Percentiles rank a stretch among this genome's conserved stretches.
Conservation (phyloP, 371 early-diverging fungal genomes). For the Mortierella sp. region DNA sequence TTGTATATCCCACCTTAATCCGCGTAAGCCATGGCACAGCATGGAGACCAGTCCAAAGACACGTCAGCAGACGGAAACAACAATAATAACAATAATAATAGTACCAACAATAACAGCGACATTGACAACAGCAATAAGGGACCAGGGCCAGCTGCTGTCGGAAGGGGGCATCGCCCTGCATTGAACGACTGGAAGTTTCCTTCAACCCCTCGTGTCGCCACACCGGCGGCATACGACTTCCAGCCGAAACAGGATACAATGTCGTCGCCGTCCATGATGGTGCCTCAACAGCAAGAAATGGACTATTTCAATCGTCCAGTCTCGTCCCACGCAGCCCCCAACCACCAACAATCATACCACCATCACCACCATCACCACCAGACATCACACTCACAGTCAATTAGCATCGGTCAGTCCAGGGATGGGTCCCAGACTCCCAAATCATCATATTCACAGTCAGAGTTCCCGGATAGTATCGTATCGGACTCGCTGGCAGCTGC, state of each 20-base stretch:
- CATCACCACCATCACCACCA: slow-evolving; percentile 27
- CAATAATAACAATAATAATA: slow-evolving; percentile 2
- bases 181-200: slow-evolving; percentile 56
- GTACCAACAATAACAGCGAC: neutral
- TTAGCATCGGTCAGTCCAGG: slow-evolving; percentile 16
- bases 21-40: slow-evolving; percentile 20
- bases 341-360: slow-evolving; percentile 28
- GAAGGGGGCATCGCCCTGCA: slow-evolving; percentile 38
- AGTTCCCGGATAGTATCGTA: slow-evolving; percentile 19
- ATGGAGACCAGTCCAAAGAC: slow-evolving; percentile 23
- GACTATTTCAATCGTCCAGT: slow-evolving; percentile 47
- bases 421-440: slow-evolving; percentile 41
- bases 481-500: slow-evolving; percentile 12
- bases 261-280: slow-evolving; percentile 2
- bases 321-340: slow-evolving; percentile 21
- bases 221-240: slow-evolving; percentile 41
- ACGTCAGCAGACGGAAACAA: slow-evolving; percentile 9
- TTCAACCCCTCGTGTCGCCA: slow-evolving; percentile 38
- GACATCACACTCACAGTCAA: slow-evolving; percentile 6
- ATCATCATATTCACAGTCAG: slow-evolving; percentile 36
- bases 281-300: slow-evolving; percentile 7
- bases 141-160: slow-evolving; percentile 15
- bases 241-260: slow-evolving; percentile 11
- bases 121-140: slow-evolving; percentile 2
- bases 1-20: no score